Evolutionary conservation across 306 rosid genomes (phyloP).

Genomic region (Calophaca sinica): DNA sequence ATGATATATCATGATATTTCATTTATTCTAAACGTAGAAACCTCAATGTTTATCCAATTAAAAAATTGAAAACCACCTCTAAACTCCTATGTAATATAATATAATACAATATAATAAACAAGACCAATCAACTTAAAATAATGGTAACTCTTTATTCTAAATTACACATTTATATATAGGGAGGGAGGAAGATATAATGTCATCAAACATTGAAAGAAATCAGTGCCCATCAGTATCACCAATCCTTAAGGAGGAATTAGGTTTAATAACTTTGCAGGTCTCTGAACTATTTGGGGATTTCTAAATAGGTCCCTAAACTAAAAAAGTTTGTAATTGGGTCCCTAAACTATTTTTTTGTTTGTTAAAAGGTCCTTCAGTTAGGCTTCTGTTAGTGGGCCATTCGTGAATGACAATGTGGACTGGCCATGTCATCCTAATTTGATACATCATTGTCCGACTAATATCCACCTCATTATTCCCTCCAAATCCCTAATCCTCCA

Average conservation of each 20-base stretch:
- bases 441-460: too few relatives aligned
- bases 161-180: not conserved
- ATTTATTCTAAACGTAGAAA: constrained; percentile 32
- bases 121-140: constrained; percentile 26
- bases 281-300: too few relatives aligned
- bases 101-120: not conserved
- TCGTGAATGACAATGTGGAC: too few relatives aligned
- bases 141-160: constrained; percentile 3
- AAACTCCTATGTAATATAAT: not conserved
- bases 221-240: not conserved
- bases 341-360: too few relatives aligned
- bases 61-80: constrained; percentile 15
- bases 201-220: constrained; percentile 16
- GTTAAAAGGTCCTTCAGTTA: too few relatives aligned
- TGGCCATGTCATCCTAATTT: too few relatives aligned
- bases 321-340: too few relatives aligned
- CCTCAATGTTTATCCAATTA: constrained; percentile 12
- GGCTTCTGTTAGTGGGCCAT: too few relatives aligned
- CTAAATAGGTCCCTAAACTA: too few relatives aligned
- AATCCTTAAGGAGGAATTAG: not conserved
- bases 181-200: not conserved
- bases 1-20: constrained; percentile 31
- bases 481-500: too few relatives aligned
- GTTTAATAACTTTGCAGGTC: too few relatives aligned
- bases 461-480: too few relatives aligned